Conservation (phyloP, 352 stramenopile species). For the Globisporangium iwayamae region DNA sequence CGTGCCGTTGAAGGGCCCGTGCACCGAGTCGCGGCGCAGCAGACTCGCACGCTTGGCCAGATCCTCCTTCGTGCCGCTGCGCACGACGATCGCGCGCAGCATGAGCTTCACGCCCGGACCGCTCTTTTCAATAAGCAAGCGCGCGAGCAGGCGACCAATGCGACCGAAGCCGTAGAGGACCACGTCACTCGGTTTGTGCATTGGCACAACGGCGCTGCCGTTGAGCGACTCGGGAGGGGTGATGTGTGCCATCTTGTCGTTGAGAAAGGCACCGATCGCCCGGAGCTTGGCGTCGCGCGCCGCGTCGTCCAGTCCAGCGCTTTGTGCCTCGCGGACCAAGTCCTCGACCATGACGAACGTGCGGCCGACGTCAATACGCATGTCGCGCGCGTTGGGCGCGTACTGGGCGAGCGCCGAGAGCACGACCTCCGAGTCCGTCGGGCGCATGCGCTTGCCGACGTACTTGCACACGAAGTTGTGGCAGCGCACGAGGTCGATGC, state of each 20-base stretch:
- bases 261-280: constrained; percentile 48
- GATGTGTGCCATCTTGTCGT: constrained; percentile 56
- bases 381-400: constrained; percentile 51
- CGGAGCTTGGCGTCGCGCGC: constrained; percentile 42
- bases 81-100: constrained; percentile 86
- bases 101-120: constrained; percentile 83
- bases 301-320: constrained; percentile 23
- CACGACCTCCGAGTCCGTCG: constrained; percentile 72
- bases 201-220: constrained; percentile 11
- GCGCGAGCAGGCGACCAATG: constrained; percentile 76
- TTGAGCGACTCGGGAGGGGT: constrained; percentile 13
- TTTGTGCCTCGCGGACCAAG: constrained; percentile 48
- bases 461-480: constrained; percentile 86
- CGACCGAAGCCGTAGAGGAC: constrained; percentile 88
- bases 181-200: constrained; percentile 75
- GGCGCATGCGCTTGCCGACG: constrained; percentile 70
- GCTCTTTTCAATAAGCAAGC: constrained; percentile 84
- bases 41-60: constrained; percentile 80
- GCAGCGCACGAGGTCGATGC: constrained; percentile 78
- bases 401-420: constrained; percentile 59
- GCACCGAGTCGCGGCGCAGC: constrained; percentile 83
- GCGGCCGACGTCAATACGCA: constrained; percentile 78
- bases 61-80: constrained; percentile 81
- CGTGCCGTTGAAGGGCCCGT: constrained; percentile 78
- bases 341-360: constrained; percentile 67